phyloP scores from a whole-genome alignment of 164 flowering plant genomes.

The Kingdonia uniflora region DNA sequence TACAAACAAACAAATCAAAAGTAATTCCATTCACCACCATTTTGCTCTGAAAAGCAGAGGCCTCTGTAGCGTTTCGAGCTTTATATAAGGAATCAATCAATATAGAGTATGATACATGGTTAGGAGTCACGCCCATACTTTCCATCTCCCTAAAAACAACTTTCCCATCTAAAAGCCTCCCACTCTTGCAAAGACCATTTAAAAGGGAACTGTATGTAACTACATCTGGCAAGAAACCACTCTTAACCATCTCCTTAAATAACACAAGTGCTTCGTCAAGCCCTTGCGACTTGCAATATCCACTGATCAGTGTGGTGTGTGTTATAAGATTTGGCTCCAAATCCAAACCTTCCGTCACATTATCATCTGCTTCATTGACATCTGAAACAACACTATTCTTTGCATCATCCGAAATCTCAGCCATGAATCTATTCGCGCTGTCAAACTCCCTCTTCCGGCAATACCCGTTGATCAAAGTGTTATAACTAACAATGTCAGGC shows the following conservation, averaged over 20 bases:
- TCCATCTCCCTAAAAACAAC: constrained; percentile 56
- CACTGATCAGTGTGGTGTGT: constrained; percentile 50
- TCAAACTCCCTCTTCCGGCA: constrained; percentile 49
- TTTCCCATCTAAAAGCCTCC: constrained; percentile 45
- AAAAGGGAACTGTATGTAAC: constrained; percentile 57
- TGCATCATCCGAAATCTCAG: too few relatives aligned
- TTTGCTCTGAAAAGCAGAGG: constrained; percentile 36
- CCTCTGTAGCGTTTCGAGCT: constrained; percentile 26
- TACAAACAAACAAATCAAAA: constrained; percentile 57
- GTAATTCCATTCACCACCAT: constrained; percentile 63
- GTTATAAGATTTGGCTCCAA: constrained; percentile 47
- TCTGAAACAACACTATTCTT: too few relatives aligned
- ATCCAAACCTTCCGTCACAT: constrained; percentile 4
- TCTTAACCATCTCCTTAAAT: constrained; percentile 54
- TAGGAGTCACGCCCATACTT: constrained; percentile 51
- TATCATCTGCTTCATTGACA: neutral
- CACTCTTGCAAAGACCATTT: constrained; percentile 55
- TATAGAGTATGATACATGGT: constrained; percentile 56
- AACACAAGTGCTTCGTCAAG: constrained; percentile 53
- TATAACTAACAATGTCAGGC: constrained; percentile 61
- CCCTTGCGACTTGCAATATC: constrained; percentile 28
- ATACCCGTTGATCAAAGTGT: constrained; percentile 60
- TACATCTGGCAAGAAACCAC: constrained; percentile 64
- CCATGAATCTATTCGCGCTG: constrained; percentile 21
- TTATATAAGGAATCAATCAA: constrained; percentile 52